Conservation (phyloP, 1,139 yeast species). For the Geotrichum candidum region DNA sequence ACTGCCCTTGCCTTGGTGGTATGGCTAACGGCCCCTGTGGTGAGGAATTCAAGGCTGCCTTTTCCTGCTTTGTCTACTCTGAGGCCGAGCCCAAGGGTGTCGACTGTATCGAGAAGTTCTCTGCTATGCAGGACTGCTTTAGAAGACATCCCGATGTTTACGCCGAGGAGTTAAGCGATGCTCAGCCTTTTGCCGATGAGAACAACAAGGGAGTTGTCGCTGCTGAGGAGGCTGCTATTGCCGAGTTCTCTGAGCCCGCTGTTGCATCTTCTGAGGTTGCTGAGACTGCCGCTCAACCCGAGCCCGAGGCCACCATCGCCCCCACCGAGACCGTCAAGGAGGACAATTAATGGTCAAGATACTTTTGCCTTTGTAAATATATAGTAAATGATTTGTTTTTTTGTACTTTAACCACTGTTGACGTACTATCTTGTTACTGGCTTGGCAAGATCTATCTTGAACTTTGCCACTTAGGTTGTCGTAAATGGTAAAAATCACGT, state of each 20-base stretch:
- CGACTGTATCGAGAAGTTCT: constrained; percentile 90
- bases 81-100: constrained; percentile 95
- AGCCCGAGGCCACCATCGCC: constrained; percentile 1
- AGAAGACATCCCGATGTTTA: constrained; percentile 89
- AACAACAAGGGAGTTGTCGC: background rate
- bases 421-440: background rate
- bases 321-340: background rate
- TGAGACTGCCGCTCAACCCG: constrained; percentile 1
- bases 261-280: background rate
- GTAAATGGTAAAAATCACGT: background rate
- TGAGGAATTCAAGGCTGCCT: constrained; percentile 93
- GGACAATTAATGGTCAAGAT: background rate
- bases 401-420: background rate
- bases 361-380: background rate
- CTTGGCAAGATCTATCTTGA: background rate
- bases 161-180: constrained; percentile 69
- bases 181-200: constrained; percentile 20
- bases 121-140: constrained; percentile 92
- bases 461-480: background rate
- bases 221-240: constrained; percentile 1
- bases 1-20: constrained; percentile 98
- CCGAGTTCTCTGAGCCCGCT: background rate
- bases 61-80: constrained; percentile 91
- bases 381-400: background rate
- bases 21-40: constrained; percentile 99